These are phyloP conservation scores for Polychaeton citri DNA, from an alignment of 2,329 filamentous ascomycete genomes.

Conservation along the genomic window DNA sequence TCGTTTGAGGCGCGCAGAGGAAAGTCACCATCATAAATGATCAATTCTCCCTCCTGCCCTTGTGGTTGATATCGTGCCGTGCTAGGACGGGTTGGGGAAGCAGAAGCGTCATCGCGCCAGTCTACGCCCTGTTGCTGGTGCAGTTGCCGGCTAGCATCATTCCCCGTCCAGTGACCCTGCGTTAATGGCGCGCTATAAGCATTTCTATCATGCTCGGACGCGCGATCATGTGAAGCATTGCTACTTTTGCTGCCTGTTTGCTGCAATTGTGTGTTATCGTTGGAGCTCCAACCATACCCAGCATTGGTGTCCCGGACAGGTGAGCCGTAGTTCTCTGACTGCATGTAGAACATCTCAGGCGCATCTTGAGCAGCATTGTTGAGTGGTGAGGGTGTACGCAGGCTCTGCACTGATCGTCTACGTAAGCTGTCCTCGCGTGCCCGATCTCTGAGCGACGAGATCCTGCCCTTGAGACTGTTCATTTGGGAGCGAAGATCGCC, in stretches of 20 bases:
- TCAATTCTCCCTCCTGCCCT: neutral
- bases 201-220: neutral
- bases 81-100: neutral
- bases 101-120: neutral
- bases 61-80: neutral
- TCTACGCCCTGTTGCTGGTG: neutral
- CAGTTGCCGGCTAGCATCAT: neutral
- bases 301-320: conserved; percentile 8
- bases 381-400: conserved; percentile 61
- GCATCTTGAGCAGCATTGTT: conserved; percentile 47
- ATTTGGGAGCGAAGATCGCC: conserved; percentile 71
- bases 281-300: conserved; percentile 12
- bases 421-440: conserved; percentile 67
- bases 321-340: conserved; percentile 8
- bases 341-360: conserved; percentile 18
- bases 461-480: conserved; percentile 71
- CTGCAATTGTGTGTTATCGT: conserved; percentile 1
- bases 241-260: neutral
- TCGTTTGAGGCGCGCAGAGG: neutral
- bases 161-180: neutral
- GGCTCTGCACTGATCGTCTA: conserved; percentile 60
- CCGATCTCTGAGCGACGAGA: conserved; percentile 65
- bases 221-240: neutral
- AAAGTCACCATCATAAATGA: neutral
- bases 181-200: neutral